Evolutionary conservation across 768 basidiomycete species (phyloP), one percentile per base, ranked within the genome.

Genomic region (Leccinellum albellum): DNA sequence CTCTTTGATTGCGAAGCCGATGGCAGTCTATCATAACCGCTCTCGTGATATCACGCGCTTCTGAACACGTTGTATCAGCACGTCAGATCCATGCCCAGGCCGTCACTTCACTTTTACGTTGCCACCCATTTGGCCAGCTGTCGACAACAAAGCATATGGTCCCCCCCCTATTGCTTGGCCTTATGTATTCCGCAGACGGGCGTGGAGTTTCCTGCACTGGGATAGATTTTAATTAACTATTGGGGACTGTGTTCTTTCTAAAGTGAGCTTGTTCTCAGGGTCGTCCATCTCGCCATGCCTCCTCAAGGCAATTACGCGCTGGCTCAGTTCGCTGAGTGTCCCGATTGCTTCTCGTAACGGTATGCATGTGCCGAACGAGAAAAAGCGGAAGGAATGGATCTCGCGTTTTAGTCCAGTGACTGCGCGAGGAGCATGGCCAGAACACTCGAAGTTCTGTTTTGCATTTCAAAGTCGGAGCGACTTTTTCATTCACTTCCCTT

Each of bases 231-330:
- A 70, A 70, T 70, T 71, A 66, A 56, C 69, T 66, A 54, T 64
- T 55, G 61, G 57, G 63, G 65, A 64, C 63, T 59, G 57, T 51
- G 37, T 55, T 26, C 61, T 59, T 64, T 58, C 67, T 53, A 67
- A 65, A 61, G 51, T 60, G 46, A 54, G 61, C 52, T 51, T 51
- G 54, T 37, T 26, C 52, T 63, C 65, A 73, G 71, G 70, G 70
- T 71, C 66, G 57, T 33, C 46, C 59, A 56, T 59, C 29, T 73
- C 59, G 62, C 65, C 64, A 68, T 61, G 62, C 61, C 33, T 59
- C 70, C 70, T 68, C 72, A 64, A 73, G 70, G 70, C 72, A 65
- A 63, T 62, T 73, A 73, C 64, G 70, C 71, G 68, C 70, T 71
- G 70, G 69, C 33, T 70, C 70, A 67, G 57, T 70, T 71, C 72